Percentiles rank a stretch among this genome's conserved stretches.
Conservation (phyloP, 2,329 filamentous ascomycete species). For the Claviceps pusilla region DNA sequence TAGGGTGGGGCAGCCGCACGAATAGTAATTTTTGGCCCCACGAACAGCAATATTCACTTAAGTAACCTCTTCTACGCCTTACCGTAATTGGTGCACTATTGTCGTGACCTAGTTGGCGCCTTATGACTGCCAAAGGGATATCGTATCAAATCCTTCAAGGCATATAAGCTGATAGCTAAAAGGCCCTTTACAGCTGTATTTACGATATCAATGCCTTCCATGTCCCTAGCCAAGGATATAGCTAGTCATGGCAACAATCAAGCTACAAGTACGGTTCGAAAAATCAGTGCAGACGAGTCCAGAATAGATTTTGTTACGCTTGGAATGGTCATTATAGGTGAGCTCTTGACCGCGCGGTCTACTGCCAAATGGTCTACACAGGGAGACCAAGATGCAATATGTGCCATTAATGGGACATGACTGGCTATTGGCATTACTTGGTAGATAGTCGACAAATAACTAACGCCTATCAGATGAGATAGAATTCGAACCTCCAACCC, state of each 20-base stretch:
- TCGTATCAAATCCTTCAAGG: no score
- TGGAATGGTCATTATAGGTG: conserved; percentile 63
- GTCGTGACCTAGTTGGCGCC: no score
- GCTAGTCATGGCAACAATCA: neutral
- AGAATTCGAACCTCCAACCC: conserved; percentile 58
- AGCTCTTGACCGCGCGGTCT: conserved; percentile 13
- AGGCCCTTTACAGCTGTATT: no score
- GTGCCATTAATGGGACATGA: neutral
- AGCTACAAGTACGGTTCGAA: neutral
- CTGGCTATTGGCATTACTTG: neutral
- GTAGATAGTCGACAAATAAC: neutral
- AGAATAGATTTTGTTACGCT: conserved; percentile 50
- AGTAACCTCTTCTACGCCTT: no score
- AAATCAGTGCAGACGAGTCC: neutral
- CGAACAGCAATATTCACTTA: no score
- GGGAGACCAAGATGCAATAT: neutral
- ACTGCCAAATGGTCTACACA: neutral
- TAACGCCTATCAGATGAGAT: conserved; percentile 59
- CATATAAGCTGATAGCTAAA: no score
- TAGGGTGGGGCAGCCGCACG: no score
- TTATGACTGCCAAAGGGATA: no score
- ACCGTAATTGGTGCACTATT: no score
- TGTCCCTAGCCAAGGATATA: neutral
- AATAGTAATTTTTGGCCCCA: no score
- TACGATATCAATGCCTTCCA: neutral